Conservation (phyloP, 2,329 filamentous ascomycete species). For the Thyridium curvatum region DNA sequence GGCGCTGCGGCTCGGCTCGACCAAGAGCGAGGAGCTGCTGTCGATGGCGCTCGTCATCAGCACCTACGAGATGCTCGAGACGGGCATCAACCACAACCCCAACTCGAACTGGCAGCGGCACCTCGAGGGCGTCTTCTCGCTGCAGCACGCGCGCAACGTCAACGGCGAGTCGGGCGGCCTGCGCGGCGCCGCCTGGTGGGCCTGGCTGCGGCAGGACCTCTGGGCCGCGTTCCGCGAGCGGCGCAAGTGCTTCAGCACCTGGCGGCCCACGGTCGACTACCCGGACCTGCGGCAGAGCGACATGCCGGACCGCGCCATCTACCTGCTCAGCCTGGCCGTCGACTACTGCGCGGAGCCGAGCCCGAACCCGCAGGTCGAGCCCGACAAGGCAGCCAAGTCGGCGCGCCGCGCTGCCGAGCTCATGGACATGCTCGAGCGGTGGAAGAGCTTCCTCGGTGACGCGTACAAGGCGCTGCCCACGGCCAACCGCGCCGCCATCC, state of each 20-base stretch:
- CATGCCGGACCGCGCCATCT: conserved; percentile 40
- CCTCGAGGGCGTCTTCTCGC: conserved; percentile 60
- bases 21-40: conserved; percentile 49
- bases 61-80: conserved; percentile 60
- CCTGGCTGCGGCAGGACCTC: conserved; percentile 59
- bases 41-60: conserved; percentile 54
- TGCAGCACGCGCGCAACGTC: conserved; percentile 55
- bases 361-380: conserved; percentile 5
- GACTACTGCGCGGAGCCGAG: conserved; percentile 29
- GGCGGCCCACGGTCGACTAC: conserved; percentile 40
- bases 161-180: conserved; percentile 52
- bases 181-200: conserved; percentile 57
- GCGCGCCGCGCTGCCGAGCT: conserved; percentile 12
- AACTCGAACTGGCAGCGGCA: conserved; percentile 48
- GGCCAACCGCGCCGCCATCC: too few species aligned
- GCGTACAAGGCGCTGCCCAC: conserved; percentile 34
- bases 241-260: conserved; percentile 50
- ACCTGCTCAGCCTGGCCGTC: conserved; percentile 44
- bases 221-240: conserved; percentile 58
- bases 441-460: conserved; percentile 23
- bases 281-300: conserved; percentile 38
- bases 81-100: neutral
- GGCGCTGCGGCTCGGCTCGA: conserved; percentile 53
- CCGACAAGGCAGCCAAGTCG: conserved; percentile 2
- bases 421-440: conserved; percentile 14